These are phyloP conservation scores for Erigeron canadensis DNA, from an alignment of 129 eudicot species.

Conservation along the genomic window DNA sequence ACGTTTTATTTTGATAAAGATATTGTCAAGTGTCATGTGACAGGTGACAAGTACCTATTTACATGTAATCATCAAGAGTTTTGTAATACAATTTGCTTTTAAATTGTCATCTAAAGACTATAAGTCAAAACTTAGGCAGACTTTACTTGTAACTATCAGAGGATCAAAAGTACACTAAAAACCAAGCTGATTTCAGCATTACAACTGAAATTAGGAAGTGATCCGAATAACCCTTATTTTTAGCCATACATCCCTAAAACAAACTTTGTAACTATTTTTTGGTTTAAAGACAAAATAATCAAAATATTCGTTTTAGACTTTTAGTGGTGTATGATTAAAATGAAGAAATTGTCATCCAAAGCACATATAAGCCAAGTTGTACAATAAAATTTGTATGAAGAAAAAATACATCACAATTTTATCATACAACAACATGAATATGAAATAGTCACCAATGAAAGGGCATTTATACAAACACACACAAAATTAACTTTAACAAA, in stretches of 20 bases:
- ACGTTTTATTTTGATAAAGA: background rate
- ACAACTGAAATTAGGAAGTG: background rate
- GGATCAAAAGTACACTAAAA: background rate
- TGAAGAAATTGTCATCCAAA: slow-evolving; percentile 1
- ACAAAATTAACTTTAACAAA: slow-evolving; percentile 19
- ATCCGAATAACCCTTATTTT: too few relatives aligned
- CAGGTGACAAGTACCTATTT: background rate
- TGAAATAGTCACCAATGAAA: slow-evolving; percentile 23
- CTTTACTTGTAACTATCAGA: background rate
- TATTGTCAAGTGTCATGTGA: background rate
- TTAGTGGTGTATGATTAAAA: too few relatives aligned
- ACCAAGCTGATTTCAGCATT: slow-evolving; percentile 19
- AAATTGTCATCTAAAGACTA: background rate
- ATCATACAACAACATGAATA: slow-evolving; percentile 23
- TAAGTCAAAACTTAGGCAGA: background rate
- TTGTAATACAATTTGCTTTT: background rate
- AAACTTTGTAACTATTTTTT: too few relatives aligned
- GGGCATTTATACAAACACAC: slow-evolving; percentile 20
- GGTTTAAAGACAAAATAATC: too few relatives aligned
- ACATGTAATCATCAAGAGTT: background rate
- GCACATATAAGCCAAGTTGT: slow-evolving; percentile 11
- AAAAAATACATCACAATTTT: slow-evolving; percentile 18
- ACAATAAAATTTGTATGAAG: background rate
- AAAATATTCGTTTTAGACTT: too few relatives aligned
- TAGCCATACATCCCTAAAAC: too few relatives aligned